Conservation (phyloP, 441 rosid species). For the Cnidoscolus chayamansa region DNA sequence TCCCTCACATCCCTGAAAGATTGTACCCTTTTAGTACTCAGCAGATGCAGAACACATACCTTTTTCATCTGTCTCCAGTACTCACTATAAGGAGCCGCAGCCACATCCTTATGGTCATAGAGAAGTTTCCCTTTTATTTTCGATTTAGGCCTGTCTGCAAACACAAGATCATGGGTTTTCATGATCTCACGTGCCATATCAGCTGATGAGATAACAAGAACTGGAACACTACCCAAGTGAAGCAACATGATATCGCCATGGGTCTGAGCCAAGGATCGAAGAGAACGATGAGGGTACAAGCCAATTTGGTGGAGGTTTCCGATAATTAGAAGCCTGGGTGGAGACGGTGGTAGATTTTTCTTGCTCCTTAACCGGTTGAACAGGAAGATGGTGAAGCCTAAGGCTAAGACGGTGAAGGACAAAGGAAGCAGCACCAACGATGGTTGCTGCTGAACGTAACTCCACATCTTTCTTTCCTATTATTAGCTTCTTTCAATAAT, state of each 20-base stretch:
- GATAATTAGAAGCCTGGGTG: conserved; percentile 19
- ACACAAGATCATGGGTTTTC: conserved; percentile 42
- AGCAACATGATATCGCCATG: conserved; percentile 48
- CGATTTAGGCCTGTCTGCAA: conserved; percentile 31
- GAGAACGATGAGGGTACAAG: conserved; percentile 27
- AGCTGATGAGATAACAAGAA: conserved; percentile 35
- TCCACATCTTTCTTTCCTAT: no score
- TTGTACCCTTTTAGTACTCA: no score
- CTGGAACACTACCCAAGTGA: conserved; percentile 31
- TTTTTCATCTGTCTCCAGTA: conserved; percentile 38
- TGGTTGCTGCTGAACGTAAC: not conserved
- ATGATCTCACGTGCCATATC: conserved; percentile 33
- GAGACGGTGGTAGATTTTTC: conserved; percentile 21
- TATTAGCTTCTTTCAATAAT: no score
- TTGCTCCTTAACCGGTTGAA: not conserved
- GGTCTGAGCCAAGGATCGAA: conserved; percentile 28
- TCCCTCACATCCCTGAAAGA: not conserved
- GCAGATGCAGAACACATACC: no score
- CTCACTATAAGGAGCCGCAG: conserved; percentile 38
- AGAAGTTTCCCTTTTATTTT: conserved; percentile 19
- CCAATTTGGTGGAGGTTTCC: conserved; percentile 31
- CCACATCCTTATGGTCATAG: conserved; percentile 30
- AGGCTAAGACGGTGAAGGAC: not conserved
- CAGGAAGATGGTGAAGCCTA: conserved; percentile 5
- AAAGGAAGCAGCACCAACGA: not conserved